These are phyloP conservation scores for Aspergillaceae sp. DNA, from an alignment of 2,329 filamentous ascomycete genomes.

Conservation along the genomic window DNA sequence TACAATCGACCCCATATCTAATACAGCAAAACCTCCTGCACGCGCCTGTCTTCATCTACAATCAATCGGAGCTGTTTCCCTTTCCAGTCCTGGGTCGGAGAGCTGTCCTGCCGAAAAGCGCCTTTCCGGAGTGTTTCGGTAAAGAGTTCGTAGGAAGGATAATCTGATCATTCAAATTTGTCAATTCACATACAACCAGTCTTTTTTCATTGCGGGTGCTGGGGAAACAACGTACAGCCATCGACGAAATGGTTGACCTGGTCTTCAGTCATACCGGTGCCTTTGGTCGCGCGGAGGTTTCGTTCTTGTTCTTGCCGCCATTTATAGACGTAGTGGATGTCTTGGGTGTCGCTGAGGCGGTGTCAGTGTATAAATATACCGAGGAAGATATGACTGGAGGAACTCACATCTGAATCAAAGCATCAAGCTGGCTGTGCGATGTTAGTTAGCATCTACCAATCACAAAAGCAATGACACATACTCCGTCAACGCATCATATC, in stretches of 20 bases:
- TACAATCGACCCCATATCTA: constrained; percentile 30
- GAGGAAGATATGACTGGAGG: background rate
- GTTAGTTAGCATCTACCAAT: constrained; percentile 8
- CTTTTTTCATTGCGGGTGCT: too few species aligned
- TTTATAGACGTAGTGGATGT: constrained; percentile 67
- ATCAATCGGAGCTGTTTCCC: constrained; percentile 54
- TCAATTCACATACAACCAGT: too few species aligned
- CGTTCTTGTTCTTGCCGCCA: constrained; percentile 80
- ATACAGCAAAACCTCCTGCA: constrained; percentile 45
- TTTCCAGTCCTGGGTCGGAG: constrained; percentile 28
- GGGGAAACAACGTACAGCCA: constrained; percentile 40
- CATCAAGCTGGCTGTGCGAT: constrained; percentile 44
- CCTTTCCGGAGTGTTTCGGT: constrained; percentile 52
- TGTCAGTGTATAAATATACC: background rate
- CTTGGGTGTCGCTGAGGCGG: constrained; percentile 54
- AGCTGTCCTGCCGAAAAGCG: constrained; percentile 36
- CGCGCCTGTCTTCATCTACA: constrained; percentile 52
- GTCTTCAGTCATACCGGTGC: constrained; percentile 72
- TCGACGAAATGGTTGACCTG: constrained; percentile 69
- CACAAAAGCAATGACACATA: constrained; percentile 16
- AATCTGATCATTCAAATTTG: constrained; percentile 36
- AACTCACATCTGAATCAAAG: constrained; percentile 55
- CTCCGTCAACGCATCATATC: constrained; percentile 53
- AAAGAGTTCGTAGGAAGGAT: constrained; percentile 64
- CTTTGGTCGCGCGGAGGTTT: constrained; percentile 56